These are phyloP conservation scores for Aspergillus texensis DNA, from an alignment of 2,329 filamentous ascomycete genomes.

Conservation along the genomic window DNA sequence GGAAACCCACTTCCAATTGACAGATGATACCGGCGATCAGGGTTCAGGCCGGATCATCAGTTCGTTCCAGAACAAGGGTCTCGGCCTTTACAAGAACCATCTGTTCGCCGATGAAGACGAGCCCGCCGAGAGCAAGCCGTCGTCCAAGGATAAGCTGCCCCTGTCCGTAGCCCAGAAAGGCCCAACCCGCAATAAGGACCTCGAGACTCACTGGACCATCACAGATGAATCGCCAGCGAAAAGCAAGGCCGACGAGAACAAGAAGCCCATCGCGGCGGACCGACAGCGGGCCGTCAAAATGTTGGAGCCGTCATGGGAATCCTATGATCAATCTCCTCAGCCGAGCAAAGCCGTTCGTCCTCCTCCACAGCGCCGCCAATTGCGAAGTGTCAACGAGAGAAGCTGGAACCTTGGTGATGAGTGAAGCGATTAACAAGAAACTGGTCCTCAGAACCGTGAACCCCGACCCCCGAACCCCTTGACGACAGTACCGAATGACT, in stretches of 20 bases:
- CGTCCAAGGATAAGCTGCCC: constrained; percentile 41
- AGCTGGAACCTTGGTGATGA: constrained; percentile 49
- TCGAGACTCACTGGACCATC: constrained; percentile 77
- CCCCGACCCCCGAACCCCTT: neutral
- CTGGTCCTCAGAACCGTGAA: neutral
- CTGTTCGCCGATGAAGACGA: constrained; percentile 64
- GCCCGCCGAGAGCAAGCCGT: constrained; percentile 8
- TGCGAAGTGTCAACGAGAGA: constrained; percentile 35
- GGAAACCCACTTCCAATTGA: constrained; percentile 80
- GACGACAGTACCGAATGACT: neutral
- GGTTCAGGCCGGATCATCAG: constrained; percentile 42
- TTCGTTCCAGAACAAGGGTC: constrained; percentile 66
- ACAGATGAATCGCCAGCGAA: constrained; percentile 55
- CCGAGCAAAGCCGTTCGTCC: constrained; percentile 29
- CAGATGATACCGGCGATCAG: constrained; percentile 68
- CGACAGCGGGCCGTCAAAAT: constrained; percentile 71
- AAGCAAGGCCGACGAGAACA: constrained; percentile 44
- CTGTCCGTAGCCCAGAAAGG: constrained; percentile 72
- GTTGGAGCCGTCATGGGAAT: constrained; percentile 65
- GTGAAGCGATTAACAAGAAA: constrained; percentile 3
- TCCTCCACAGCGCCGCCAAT: constrained; percentile 27
- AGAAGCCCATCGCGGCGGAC: constrained; percentile 56
- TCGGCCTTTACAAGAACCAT: constrained; percentile 77
- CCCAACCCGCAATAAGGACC: constrained; percentile 73
- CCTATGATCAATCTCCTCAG: constrained; percentile 41